Evolutionary conservation across 2,329 filamentous ascomycete genomes (phyloP).

Genomic region (Coniosporium tulheliwenetii): DNA sequence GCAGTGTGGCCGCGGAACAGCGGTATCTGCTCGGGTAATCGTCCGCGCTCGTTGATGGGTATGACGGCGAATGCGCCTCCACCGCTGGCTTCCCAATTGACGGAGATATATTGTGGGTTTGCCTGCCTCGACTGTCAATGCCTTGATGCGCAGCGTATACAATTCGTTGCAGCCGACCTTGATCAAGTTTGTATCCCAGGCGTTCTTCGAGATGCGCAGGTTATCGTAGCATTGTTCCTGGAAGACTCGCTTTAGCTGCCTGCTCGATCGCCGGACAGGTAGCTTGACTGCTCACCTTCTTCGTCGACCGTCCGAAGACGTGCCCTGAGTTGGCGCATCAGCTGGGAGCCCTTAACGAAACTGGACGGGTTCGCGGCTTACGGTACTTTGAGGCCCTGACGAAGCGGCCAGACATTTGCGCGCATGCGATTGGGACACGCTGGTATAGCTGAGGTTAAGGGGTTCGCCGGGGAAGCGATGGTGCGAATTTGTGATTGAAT

Average conservation of each 20-base stretch:
- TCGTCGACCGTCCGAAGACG: conserved; percentile 89
- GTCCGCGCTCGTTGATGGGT: conserved; percentile 75
- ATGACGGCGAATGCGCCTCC: conserved; percentile 96
- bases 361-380: conserved; percentile 25
- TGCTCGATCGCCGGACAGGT: background rate
- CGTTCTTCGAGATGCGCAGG: conserved; percentile 91
- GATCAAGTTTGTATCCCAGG: conserved; percentile 96
- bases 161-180: conserved; percentile 49
- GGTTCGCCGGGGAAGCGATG: too few species aligned
- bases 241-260: background rate
- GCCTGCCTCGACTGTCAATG: conserved; percentile 38
- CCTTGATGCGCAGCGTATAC: background rate
- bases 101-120: conserved; percentile 88
- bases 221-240: conserved; percentile 97
- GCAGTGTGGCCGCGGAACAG: conserved; percentile 94
- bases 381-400: conserved; percentile 61
- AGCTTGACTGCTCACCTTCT: conserved; percentile 42
- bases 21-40: conserved; percentile 81
- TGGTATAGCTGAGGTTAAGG: too few species aligned
- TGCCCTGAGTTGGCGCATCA: conserved; percentile 50
- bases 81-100: conserved; percentile 96
- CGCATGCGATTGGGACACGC: background rate
- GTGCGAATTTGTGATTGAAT: too few species aligned
- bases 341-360: conserved; percentile 5
- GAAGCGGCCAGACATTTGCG: conserved; percentile 52